Base-by-base conservation (phyloP, 1,284 basidiomycete genomes). In the Ganoderma leucocontextum region DNA sequence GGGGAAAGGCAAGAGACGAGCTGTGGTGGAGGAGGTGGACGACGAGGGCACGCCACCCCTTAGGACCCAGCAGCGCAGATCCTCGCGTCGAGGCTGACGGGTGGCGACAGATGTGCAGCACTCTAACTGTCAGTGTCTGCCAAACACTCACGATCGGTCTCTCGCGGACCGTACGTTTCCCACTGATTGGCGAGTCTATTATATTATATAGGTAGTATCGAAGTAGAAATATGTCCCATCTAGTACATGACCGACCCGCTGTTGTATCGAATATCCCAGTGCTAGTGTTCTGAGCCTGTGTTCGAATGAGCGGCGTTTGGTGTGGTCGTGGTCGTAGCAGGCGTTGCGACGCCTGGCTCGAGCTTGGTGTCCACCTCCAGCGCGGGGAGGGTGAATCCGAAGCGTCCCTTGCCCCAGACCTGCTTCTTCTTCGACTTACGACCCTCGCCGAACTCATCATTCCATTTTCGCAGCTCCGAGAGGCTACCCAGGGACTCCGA, bases 391-490 rank as follows among this genome's bases (percentile, higher is more conserved):
- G 75, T 84, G 77, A 94, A 94, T 38, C 93, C 92, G 75, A 94
- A 93, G 65, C 83, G 82, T 64, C 88, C 92, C 77, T 88, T 91
- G 25, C 92, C 91, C 91, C 91, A 93, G 55, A 91, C 88, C 73
- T 88, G 86, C 75, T 85, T 83, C 67, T 86, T 88, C 74, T 85
- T 87, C 68, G 84, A 84, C 75, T 84, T 87, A 39, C 87, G 83
- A 6, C 92, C 93, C 76, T 96, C 95, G 38, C 95, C 95, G 78
- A 95, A 97, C 78, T 96, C 92, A 57, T 95, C 92, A 70, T 96
- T 95, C 95, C 95, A 97, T 80, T 92, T 95, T 60, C 94, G 88
- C 70, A 97, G 82, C 71, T 95, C 95, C 2, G 91, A 83, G 52
- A 97, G 86, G 60, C 88, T 93, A 53, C 95, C 94, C 9, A 93